Conservation (phyloP, 495 filamentous ascomycete species). For the Talaromyces nanjingensis region DNA sequence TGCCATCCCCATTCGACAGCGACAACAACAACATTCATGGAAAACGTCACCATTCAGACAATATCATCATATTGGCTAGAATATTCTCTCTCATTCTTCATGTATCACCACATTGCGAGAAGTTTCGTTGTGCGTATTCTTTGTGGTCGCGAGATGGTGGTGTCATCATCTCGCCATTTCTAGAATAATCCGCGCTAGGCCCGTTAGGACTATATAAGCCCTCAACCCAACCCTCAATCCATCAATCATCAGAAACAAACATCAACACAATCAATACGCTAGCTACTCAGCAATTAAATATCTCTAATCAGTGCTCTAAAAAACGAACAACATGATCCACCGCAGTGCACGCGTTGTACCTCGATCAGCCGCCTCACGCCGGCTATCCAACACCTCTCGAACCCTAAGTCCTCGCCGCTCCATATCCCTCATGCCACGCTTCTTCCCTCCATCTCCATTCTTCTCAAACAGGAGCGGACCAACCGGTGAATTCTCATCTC, state of each 20-base stretch:
- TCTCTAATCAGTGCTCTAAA: background rate
- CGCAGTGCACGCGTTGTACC: background rate
- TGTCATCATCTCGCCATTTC: background rate
- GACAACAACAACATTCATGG: background rate
- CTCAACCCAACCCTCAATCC: background rate
- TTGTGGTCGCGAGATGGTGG: background rate
- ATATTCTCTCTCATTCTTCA: background rate
- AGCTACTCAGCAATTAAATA: background rate
- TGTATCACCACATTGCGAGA: background rate
- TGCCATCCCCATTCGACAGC: background rate
- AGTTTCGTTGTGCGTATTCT: background rate
- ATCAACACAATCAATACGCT: background rate
- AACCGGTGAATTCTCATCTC: slow-evolving; percentile 29
- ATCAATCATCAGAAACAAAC: background rate
- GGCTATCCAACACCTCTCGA: slow-evolving; percentile 1
- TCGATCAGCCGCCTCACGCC: background rate
- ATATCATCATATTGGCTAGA: background rate
- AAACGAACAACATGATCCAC: background rate
- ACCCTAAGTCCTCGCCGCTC: background rate
- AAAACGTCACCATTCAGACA: background rate
- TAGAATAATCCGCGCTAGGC: background rate
- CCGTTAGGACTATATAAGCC: slow-evolving; percentile 1
- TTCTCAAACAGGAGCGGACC: slow-evolving; percentile 11
- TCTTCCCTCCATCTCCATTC: slow-evolving; percentile 5
- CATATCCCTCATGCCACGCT: slow-evolving; percentile 31